Evolutionary conservation across 2,329 filamentous ascomycete species (phyloP).

Genomic region (Botrytis tulipae): DNA sequence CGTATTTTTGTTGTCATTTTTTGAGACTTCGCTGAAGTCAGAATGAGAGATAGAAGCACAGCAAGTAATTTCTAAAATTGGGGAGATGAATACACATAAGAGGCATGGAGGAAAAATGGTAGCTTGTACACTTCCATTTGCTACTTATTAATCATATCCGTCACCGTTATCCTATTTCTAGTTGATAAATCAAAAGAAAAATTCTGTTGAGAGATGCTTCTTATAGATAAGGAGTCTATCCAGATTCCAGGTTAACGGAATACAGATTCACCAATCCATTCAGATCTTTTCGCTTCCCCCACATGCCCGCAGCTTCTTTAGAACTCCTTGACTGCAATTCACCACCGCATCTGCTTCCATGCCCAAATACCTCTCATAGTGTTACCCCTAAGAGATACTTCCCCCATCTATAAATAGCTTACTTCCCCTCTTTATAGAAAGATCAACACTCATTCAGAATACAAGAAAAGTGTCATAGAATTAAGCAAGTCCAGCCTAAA

Average conservation of each 20-base stretch:
- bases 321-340: fast-evolving
- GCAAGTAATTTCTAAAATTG: fast-evolving
- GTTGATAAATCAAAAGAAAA: too few relatives aligned
- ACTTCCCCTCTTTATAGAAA: too few relatives aligned
- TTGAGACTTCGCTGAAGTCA: fast-evolving
- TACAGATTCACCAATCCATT: too few relatives aligned
- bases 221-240: background rate
- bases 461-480: too few relatives aligned
- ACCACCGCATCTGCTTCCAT: background rate
- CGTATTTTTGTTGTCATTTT: background rate
- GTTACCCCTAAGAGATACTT: fast-evolving
- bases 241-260: fast-evolving
- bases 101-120: fast-evolving
- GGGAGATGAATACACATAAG: fast-evolving
- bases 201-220: too few relatives aligned
- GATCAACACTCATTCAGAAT: too few relatives aligned
- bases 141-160: too few relatives aligned
- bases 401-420: background rate
- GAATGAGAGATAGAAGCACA: fast-evolving
- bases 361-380: fast-evolving
- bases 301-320: fast-evolving
- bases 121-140: fast-evolving
- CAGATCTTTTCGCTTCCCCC: fast-evolving
- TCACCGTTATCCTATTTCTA: too few relatives aligned
- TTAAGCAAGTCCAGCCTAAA: too few relatives aligned